phyloP scores from a whole-genome alignment of 139 green algal genomes.

The Coccomyxa sp. region DNA sequence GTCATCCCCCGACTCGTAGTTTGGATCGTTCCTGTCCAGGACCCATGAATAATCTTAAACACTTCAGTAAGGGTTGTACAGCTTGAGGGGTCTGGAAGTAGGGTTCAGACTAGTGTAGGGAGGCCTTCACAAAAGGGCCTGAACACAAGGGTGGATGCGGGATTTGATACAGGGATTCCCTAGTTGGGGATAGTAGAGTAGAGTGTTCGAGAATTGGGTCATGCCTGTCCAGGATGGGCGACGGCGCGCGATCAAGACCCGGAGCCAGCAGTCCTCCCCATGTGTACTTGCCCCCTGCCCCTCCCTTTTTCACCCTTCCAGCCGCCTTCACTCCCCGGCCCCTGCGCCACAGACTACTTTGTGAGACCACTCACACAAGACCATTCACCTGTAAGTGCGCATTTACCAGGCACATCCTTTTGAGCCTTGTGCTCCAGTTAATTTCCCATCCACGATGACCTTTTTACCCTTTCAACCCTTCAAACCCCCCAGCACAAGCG shows the following conservation, averaged over 20 bases:
- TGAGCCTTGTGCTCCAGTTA: background rate
- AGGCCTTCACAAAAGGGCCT: too few relatives aligned
- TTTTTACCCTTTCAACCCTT: background rate
- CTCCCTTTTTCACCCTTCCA: constrained; percentile 75
- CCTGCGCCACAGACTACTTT: background rate
- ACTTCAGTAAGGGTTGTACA: too few relatives aligned
- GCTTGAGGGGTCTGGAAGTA: too few relatives aligned
- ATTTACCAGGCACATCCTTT: background rate
- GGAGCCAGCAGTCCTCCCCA: constrained; percentile 52
- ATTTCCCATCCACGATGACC: background rate
- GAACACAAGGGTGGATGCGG: too few relatives aligned
- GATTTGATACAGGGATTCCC: too few relatives aligned
- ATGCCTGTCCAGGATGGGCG: constrained; percentile 38
- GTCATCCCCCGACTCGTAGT: constrained; percentile 75
- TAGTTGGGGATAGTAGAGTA: too few relatives aligned
- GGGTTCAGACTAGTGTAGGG: too few relatives aligned
- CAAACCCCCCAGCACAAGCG: background rate
- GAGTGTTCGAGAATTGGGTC: too few relatives aligned
- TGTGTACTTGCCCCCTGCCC: constrained; percentile 79
- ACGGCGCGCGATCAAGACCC: background rate
- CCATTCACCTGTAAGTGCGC: background rate
- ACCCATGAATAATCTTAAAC: background rate
- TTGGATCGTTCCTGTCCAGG: constrained; percentile 72
- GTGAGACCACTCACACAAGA: background rate
- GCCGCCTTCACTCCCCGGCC: constrained; percentile 31